These are phyloP conservation scores for Fusarium metavorans DNA, from an alignment of 2,329 filamentous ascomycete species.

Conservation along the genomic window DNA sequence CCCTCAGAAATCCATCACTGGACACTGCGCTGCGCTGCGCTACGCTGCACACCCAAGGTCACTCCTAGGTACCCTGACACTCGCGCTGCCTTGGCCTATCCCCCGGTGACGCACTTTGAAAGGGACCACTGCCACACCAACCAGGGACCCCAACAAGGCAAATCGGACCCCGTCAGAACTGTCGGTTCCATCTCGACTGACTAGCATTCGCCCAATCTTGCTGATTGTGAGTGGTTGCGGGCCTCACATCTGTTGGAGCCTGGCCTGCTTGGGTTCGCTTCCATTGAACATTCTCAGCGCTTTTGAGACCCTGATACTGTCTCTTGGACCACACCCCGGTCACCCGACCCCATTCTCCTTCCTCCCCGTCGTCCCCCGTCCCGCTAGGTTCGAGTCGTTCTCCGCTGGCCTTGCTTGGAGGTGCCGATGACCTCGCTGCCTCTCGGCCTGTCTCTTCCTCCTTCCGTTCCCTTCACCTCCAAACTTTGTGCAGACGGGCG, in stretches of 20 bases:
- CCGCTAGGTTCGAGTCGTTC: conserved; percentile 33
- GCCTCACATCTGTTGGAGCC: not conserved
- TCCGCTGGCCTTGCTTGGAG: conserved; percentile 43
- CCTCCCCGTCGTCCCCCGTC: not conserved
- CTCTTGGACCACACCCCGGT: conserved; percentile 37
- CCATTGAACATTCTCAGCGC: conserved; percentile 17
- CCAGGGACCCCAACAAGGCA: conserved; percentile 38
- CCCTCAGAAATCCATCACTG: conserved; percentile 22
- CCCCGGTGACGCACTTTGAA: conserved; percentile 37
- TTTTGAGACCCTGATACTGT: conserved; percentile 39
- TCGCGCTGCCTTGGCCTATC: conserved; percentile 14
- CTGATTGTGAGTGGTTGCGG: conserved; percentile 16
- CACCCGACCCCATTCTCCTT: conserved; percentile 45
- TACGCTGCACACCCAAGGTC: not conserved
- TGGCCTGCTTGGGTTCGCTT: conserved; percentile 9
- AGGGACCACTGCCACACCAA: conserved; percentile 24
- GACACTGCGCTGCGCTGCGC: conserved; percentile 10
- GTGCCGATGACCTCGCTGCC: conserved; percentile 47
- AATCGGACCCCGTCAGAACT: conserved; percentile 5
- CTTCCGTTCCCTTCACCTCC: conserved; percentile 50
- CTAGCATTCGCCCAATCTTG: conserved; percentile 32
- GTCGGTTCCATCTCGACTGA: conserved; percentile 29
- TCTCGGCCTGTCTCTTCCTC: conserved; percentile 38
- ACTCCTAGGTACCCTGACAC: not conserved
- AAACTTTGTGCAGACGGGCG: conserved; percentile 68